Base-by-base conservation (phyloP, 139 green algal species). In the Volvox reticuliferus region DNA sequence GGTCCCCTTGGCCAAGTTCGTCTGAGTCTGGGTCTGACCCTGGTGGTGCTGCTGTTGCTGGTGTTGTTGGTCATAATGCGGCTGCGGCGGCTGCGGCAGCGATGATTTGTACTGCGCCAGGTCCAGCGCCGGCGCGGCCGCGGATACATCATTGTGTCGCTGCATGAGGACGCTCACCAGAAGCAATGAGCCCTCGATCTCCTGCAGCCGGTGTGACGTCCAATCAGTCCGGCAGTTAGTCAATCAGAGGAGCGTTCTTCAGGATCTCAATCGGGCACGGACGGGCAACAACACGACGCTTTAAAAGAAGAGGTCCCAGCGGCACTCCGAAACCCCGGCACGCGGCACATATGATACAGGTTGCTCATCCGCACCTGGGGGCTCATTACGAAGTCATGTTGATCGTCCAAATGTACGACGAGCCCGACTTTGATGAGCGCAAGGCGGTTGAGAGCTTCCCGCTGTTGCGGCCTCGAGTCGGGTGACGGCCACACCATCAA, bases 361-460 rank as follows among this genome's bases (percentile, higher is more conserved):
- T 21, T 14, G 37, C 79, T 18, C 26, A 37, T 73, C 22, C 50
- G 12, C n/a, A 79, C 82, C 82, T 88, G 82, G 32, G 82, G 82
- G 82, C 82, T 88, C 33, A 88, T 67, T 20, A 88, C 82, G 19
- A 88, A 79, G 63, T 79, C 82, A 12, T 79, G 63, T 2, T 55
- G 33, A 62, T 79, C 82, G 65, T 79, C 82, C 65, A 88, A 35
- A 3, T 65, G 33, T 17, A 37, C 82, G 28, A 88, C 63, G 9
- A 88, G 1, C 12, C 33, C 82, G 33, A 79, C 12, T 63, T 37
- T 63, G 12, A 55, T 50, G 22, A 65, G n/a, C 22, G 82, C 63
- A 35, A 88, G 22, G 12, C 65, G 63, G 0, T 16, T 37, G 33
- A 88, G 65, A 35, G 82, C 82, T 1, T 36, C 65, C 22, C 21